Evolutionary conservation across 169 alveolate genomes (phyloP).

Genomic region (Cytauxzoon felis): DNA sequence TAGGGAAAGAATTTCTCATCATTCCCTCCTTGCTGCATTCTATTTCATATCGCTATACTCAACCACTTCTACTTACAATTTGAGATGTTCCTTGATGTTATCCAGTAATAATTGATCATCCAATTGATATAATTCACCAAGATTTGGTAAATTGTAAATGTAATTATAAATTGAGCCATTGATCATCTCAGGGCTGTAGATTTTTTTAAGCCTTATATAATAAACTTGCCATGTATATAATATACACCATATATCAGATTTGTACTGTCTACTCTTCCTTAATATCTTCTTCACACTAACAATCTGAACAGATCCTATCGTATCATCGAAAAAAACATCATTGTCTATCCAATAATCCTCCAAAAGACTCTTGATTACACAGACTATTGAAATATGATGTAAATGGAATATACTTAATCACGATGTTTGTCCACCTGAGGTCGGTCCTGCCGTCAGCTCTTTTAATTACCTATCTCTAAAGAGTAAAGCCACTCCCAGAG

Average conservation of each 20-base stretch:
- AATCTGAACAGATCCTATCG: slow-evolving; percentile 1
- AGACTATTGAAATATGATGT: not conserved
- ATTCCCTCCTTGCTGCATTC: too few relatives aligned
- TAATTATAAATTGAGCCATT: slow-evolving; percentile 11
- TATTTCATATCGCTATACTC: too few relatives aligned
- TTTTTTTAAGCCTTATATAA: not conserved
- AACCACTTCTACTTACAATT: not conserved
- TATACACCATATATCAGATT: not conserved
- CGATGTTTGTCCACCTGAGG: too few relatives aligned
- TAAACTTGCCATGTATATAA: not conserved
- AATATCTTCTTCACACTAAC: not conserved
- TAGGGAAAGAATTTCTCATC: too few relatives aligned
- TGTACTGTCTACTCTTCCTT: slow-evolving; percentile 17
- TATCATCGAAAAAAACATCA: not conserved
- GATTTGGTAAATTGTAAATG: slow-evolving; percentile 6
- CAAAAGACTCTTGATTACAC: not conserved
- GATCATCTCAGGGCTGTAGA: slow-evolving; percentile 7
- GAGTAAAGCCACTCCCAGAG: too few relatives aligned
- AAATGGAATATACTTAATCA: too few relatives aligned
- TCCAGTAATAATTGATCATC: not conserved
- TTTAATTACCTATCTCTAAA: too few relatives aligned
- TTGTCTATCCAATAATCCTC: slow-evolving; percentile 9
- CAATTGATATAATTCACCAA: slow-evolving; percentile 5
- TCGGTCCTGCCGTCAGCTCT: too few relatives aligned
- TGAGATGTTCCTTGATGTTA: slow-evolving; percentile 5